Conservation (phyloP, 2,329 filamentous ascomycete genomes). For the Venturia oleaginea region DNA sequence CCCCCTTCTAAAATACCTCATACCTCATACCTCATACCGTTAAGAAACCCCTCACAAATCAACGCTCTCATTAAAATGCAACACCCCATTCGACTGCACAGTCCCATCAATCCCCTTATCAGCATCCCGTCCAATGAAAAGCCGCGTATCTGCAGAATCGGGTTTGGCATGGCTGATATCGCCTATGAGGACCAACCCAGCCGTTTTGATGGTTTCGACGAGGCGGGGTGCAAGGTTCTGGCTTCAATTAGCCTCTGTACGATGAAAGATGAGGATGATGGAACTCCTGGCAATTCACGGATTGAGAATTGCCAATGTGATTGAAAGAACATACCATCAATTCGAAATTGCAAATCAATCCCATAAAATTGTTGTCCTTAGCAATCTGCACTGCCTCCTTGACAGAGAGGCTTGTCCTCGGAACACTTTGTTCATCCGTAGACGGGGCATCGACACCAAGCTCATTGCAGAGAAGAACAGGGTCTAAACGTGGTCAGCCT, state of each 20-base stretch:
- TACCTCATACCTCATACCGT: too few species aligned
- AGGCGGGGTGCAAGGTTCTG: slow-evolving; percentile 90
- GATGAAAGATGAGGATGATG: background rate
- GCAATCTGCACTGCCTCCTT: slow-evolving; percentile 93
- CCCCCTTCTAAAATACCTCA: too few species aligned
- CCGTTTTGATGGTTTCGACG: slow-evolving; percentile 86
- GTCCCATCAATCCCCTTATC: slow-evolving; percentile 75
- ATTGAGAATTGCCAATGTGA: background rate
- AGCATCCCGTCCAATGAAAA: background rate
- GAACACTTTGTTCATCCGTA: background rate
- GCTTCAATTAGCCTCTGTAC: slow-evolving; percentile 4
- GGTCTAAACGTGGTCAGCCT: slow-evolving; percentile 43
- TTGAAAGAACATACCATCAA: slow-evolving; percentile 57
- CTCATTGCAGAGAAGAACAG: slow-evolving; percentile 90
- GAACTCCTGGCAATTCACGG: background rate
- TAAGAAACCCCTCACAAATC: slow-evolving; percentile 33
- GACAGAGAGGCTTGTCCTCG: slow-evolving; percentile 68
- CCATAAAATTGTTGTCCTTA: slow-evolving; percentile 97
- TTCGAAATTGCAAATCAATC: slow-evolving; percentile 78
- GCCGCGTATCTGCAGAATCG: slow-evolving; percentile 15
- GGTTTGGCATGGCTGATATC: slow-evolving; percentile 59
- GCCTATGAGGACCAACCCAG: slow-evolving; percentile 83
- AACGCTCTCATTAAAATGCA: slow-evolving; percentile 89
- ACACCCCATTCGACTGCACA: slow-evolving; percentile 73
- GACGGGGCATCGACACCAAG: slow-evolving; percentile 45